A percentile compares a stretch with the other conserved stretches of the same genome.
Conservation (phyloP, 352 stramenopile species). For the Globisporangium solare region DNA sequence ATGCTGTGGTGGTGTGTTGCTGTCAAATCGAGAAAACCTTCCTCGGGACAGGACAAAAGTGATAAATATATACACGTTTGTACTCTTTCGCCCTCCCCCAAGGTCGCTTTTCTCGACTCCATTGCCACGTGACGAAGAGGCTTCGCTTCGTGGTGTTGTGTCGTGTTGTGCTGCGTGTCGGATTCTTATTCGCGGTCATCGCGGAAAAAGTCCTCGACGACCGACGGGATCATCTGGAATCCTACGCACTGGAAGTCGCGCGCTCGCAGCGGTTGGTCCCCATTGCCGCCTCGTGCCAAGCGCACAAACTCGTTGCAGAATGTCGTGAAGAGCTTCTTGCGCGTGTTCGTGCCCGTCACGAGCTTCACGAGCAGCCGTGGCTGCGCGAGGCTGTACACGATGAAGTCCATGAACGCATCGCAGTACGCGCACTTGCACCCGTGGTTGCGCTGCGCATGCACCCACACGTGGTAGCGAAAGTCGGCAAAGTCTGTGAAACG, state of each 20-base stretch:
- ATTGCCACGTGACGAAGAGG: neutral
- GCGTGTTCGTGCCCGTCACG: constrained; percentile 24
- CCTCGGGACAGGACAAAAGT: neutral
- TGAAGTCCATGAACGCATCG: constrained; percentile 45
- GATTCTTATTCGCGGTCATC: constrained; percentile 13
- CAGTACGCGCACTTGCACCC: constrained; percentile 37
- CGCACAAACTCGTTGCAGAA: constrained; percentile 47
- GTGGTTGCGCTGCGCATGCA: constrained; percentile 38
- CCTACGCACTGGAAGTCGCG: constrained; percentile 27
- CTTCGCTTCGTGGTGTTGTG: neutral
- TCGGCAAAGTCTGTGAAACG: constrained; percentile 52
- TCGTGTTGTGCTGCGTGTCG: neutral
- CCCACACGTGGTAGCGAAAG: constrained; percentile 44
- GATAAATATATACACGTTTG: constrained; percentile 6
- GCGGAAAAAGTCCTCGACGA: constrained; percentile 41
- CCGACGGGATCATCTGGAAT: constrained; percentile 33
- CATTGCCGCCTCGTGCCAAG: constrained; percentile 34
- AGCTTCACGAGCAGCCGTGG: constrained; percentile 45
- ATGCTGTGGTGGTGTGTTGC: neutral
- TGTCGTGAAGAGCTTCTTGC: constrained; percentile 38
- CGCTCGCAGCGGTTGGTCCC: constrained; percentile 18
- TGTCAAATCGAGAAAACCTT: neutral
- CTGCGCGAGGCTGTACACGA: constrained; percentile 46
- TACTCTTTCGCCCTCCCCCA: constrained; percentile 4
- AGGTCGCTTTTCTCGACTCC: neutral